phyloP scores from a whole-genome alignment of 176 grass and related monocot species.

The Hordeum vulgare region DNA sequence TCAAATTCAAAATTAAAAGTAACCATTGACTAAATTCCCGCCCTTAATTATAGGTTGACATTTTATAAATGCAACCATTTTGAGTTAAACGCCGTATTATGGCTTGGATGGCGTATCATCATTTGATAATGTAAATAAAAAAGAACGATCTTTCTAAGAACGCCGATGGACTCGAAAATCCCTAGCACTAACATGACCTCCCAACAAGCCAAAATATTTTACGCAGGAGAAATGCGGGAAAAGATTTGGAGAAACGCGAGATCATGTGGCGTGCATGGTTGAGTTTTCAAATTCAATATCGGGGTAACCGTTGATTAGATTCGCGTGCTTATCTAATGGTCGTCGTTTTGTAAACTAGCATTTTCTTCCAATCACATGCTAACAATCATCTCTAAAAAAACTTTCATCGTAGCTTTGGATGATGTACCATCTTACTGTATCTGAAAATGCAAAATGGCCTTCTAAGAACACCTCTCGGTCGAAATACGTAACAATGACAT shows the following conservation, averaged over 20 bases:
- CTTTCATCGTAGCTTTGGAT: no score
- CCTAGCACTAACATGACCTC: background rate
- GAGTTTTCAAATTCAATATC: background rate
- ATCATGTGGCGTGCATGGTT: background rate
- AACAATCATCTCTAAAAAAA: background rate
- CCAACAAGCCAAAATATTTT: background rate
- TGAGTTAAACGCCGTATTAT: background rate
- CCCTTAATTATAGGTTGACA: no score
- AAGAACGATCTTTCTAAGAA: background rate
- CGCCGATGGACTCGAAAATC: accelerated
- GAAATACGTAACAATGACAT: background rate
- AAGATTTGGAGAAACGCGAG: background rate
- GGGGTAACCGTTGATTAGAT: background rate
- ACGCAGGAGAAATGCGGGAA: background rate
- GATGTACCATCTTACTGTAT: background rate
- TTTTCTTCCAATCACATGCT: background rate
- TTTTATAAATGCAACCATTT: background rate
- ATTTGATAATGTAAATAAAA: background rate
- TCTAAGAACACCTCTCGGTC: background rate
- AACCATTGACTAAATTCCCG: no score
- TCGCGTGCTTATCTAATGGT: background rate
- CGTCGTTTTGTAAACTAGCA: no score
- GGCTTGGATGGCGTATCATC: background rate
- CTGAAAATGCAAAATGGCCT: background rate
- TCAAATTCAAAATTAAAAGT: no score